Conservation (phyloP, 1,139 yeast genomes). For the Lodderomyces orthopsilosis region DNA sequence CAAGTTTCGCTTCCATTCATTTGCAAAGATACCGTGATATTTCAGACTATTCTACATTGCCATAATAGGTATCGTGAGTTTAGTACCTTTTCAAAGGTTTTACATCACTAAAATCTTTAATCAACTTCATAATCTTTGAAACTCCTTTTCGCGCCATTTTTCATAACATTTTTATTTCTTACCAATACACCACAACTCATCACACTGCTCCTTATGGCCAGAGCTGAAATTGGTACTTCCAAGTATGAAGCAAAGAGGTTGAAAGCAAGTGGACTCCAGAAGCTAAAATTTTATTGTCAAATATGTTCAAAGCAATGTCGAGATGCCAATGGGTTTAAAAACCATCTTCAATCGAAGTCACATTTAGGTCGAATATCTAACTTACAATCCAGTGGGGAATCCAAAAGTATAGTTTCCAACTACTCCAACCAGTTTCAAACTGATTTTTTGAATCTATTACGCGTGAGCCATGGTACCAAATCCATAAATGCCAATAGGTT, state of each 20-base stretch:
- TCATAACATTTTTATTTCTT: no score
- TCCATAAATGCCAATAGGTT: constrained; percentile 76
- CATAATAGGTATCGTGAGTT: no score
- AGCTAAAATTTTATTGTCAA: constrained; percentile 86
- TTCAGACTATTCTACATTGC: no score
- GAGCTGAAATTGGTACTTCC: constrained; percentile 79
- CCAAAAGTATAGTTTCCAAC: constrained; percentile 48
- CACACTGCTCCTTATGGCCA: constrained; percentile 23
- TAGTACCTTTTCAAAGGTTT: no score
- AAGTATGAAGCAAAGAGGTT: constrained; percentile 74
- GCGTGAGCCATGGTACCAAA: constrained; percentile 78
- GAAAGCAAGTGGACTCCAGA: constrained; percentile 82
- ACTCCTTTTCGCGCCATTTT: no score
- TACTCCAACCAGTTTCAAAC: constrained; percentile 59
- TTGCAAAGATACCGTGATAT: no score
- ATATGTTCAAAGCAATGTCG: constrained; percentile 90
- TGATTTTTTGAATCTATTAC: constrained; percentile 64
- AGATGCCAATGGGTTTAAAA: constrained; percentile 91
- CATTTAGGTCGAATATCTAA: constrained; percentile 58
- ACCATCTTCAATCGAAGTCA: constrained; percentile 76
- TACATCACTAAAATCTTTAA: no score
- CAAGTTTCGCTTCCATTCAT: no score
- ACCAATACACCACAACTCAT: no score
- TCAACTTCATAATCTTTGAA: no score
- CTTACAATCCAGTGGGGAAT: constrained; percentile 38